These are phyloP conservation scores for Gloeopeniophorella convolvens DNA, from an alignment of 768 basidiomycete species.

Conservation along the genomic window DNA sequence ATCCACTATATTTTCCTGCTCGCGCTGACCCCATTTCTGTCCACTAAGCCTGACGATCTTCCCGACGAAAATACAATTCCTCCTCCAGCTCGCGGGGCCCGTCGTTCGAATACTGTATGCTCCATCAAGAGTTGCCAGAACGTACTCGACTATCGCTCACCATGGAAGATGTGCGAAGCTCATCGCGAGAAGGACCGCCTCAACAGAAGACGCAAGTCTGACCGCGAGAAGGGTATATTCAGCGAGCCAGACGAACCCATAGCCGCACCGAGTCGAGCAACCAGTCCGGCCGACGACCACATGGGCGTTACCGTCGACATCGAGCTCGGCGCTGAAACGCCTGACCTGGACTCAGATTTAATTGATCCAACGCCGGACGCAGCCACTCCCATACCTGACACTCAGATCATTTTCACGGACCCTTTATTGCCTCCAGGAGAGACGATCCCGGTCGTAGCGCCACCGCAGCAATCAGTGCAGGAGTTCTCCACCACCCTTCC, in stretches of 20 bases:
- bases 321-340: background rate
- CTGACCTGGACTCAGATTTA: no score
- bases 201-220: slow-evolving; percentile 27
- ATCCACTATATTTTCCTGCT: background rate
- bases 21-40: background rate
- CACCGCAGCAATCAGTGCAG: background rate
- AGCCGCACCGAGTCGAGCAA: no score
- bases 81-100: slow-evolving; percentile 27
- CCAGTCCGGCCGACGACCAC: background rate
- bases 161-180: slow-evolving; percentile 45
- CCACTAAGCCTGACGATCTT: slow-evolving; percentile 8
- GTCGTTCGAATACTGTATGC: slow-evolving; percentile 34
- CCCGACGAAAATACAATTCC: slow-evolving; percentile 20
- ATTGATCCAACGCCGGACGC: background rate
- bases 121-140: slow-evolving; percentile 38
- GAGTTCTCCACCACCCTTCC: background rate
- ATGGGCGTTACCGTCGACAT: background rate
- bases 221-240: slow-evolving; percentile 21
- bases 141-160: slow-evolving; percentile 34
- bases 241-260: slow-evolving; percentile 6
- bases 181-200: slow-evolving; percentile 36
- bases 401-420: slow-evolving; percentile 14
- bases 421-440: slow-evolving; percentile 15
- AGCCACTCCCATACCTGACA: background rate
- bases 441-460: background rate